These are phyloP conservation scores for Veloboletus limbatus DNA, from an alignment of 1,284 basidiomycete genomes.

Conservation along the genomic window DNA sequence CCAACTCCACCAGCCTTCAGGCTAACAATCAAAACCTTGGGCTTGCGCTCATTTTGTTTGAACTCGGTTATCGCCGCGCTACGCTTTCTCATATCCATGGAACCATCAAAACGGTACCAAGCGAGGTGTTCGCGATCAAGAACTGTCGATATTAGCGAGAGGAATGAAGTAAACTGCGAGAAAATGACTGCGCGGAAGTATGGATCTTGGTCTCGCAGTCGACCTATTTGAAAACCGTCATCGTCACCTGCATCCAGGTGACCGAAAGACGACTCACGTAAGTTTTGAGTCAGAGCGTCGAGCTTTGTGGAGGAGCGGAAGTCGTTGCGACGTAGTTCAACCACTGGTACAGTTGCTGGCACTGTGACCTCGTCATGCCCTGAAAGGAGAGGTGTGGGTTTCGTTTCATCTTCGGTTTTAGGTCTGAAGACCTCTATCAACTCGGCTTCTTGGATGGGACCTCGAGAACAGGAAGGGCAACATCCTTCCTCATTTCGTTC, in stretches of 20 bases:
- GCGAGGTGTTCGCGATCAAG: slow-evolving; percentile 73
- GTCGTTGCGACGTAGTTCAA: slow-evolving; percentile 74
- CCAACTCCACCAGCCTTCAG: slow-evolving; percentile 95
- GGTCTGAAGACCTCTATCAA: slow-evolving; percentile 61
- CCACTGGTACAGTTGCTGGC: slow-evolving; percentile 37
- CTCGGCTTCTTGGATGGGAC: slow-evolving; percentile 67
- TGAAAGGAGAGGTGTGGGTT: neutral
- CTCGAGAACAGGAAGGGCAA: slow-evolving; percentile 70
- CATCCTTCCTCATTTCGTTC: slow-evolving; percentile 63
- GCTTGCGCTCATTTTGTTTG: slow-evolving; percentile 60
- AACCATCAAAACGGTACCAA: slow-evolving; percentile 89
- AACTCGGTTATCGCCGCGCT: slow-evolving; percentile 75
- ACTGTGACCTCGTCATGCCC: neutral
- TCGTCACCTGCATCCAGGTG: neutral
- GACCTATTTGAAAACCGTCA: slow-evolving; percentile 39
- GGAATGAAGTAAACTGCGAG: slow-evolving; percentile 82
- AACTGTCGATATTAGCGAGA: slow-evolving; percentile 78
- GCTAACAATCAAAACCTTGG: slow-evolving; percentile 84
- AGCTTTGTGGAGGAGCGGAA: slow-evolving; percentile 88
- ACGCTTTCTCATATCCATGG: slow-evolving; percentile 87
- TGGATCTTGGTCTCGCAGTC: slow-evolving; percentile 68
- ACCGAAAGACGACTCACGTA: slow-evolving; percentile 45
- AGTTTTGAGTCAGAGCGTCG: slow-evolving; percentile 66
- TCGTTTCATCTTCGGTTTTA: slow-evolving; percentile 24
- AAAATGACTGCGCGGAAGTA: slow-evolving; percentile 85